These are phyloP conservation scores for Usnea hakonensis DNA, from an alignment of 495 filamentous ascomycete species.

Conservation along the genomic window DNA sequence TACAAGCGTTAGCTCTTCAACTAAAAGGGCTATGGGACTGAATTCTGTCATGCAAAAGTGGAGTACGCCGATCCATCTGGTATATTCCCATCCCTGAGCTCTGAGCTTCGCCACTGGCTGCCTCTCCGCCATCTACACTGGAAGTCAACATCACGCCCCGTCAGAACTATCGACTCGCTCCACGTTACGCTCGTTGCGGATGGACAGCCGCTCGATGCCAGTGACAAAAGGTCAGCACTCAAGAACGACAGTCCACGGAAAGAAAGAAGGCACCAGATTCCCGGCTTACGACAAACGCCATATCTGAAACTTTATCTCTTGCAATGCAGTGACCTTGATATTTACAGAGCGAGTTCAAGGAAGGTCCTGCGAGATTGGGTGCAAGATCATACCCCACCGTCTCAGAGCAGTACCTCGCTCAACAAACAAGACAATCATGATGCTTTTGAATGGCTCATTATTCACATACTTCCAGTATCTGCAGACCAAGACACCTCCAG, in stretches of 20 bases:
- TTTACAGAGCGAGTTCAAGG: slow-evolving; percentile 72
- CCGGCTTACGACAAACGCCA: slow-evolving; percentile 84
- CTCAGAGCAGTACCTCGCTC: slow-evolving; percentile 35
- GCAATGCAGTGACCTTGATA: slow-evolving; percentile 88
- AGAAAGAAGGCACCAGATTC: slow-evolving; percentile 87
- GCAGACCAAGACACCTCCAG: slow-evolving; percentile 56
- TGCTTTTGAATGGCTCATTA: slow-evolving; percentile 92
- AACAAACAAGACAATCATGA: slow-evolving; percentile 74
- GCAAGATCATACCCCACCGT: slow-evolving; percentile 57
- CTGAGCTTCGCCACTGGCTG: slow-evolving; percentile 66
- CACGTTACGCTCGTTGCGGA: slow-evolving; percentile 76
- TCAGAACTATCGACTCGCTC: slow-evolving; percentile 85
- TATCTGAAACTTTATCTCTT: slow-evolving; percentile 88
- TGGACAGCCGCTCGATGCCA: slow-evolving; percentile 20
- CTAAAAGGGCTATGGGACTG: neutral
- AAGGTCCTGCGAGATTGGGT: slow-evolving; percentile 86
- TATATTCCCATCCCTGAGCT: slow-evolving; percentile 71
- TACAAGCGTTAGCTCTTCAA: neutral
- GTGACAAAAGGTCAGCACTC: neutral
- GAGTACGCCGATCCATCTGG: slow-evolving; percentile 84
- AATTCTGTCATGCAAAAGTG: slow-evolving; percentile 27
- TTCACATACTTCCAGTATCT: slow-evolving; percentile 81
- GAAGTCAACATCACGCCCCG: slow-evolving; percentile 85
- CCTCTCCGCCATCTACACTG: slow-evolving; percentile 92
- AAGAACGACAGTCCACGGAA: slow-evolving; percentile 23